These are phyloP conservation scores for Corylus heterophylla DNA, from an alignment of 306 rosid species.

Conservation along the genomic window DNA sequence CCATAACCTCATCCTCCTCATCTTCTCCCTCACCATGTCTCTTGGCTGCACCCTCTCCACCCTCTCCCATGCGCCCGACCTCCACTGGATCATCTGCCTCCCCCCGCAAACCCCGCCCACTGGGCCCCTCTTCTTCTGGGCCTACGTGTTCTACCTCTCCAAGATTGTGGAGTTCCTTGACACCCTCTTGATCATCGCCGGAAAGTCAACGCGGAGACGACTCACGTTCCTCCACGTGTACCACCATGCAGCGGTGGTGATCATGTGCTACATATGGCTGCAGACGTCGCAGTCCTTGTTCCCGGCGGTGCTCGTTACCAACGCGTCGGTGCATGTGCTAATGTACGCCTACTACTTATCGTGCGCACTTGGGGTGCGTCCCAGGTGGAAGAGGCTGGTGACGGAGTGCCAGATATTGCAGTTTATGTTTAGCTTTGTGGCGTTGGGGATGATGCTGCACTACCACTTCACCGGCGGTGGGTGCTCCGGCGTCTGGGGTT, in stretches of 20 bases:
- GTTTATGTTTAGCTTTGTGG: slow-evolving; percentile 5
- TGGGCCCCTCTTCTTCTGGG: slow-evolving; percentile 4
- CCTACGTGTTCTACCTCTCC: neutral
- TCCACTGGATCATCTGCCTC: slow-evolving; percentile 1
- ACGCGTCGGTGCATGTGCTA: slow-evolving; percentile 7
- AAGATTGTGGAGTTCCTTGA: neutral
- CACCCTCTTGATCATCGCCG: neutral
- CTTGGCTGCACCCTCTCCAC: neutral
- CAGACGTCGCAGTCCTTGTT: slow-evolving; percentile 2
- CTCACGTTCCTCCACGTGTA: neutral
- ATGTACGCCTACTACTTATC: slow-evolving; percentile 4
- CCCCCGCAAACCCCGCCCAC: neutral
- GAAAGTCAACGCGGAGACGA: neutral
- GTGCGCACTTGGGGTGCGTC: neutral
- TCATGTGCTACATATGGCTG: slow-evolving; percentile 4
- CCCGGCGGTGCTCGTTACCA: slow-evolving; percentile 2
- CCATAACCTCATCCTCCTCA: slow-evolving; percentile 2
- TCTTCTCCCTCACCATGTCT: neutral
- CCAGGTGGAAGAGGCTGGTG: slow-evolving; percentile 1
- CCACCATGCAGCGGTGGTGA: neutral
- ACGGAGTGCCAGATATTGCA: slow-evolving; percentile 1
- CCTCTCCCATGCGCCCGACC: neutral
- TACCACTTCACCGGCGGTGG: neutral
- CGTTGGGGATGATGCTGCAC: neutral
- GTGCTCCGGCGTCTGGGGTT: neutral